Evolutionary conservation across 2,329 filamentous ascomycete genomes (phyloP), one percentile per base, ranked within the genome.

Genomic region (Fusarium illudens): DNA sequence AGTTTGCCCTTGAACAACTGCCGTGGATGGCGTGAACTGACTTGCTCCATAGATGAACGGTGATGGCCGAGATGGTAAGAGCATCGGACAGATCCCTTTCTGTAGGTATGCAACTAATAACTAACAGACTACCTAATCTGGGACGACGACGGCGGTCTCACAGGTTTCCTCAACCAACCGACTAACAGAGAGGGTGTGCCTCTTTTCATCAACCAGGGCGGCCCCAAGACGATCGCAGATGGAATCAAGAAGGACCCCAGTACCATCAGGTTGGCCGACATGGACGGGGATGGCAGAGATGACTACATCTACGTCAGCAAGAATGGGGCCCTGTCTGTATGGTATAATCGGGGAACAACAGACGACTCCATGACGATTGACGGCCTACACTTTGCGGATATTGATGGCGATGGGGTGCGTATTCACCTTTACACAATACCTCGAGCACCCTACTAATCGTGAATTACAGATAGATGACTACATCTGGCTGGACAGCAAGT

Each of bases 311-410:
- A 65, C 33, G 48, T 73, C 9, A 60, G 67, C 1, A 51, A 65
- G 2, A 33, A 65, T 2, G 60, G 62, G 4, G 59, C 59, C 1
- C 46, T 86, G 75, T 0, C 34, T 6, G 19, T 63, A 1, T 59
- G 62, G 62, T 58, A 65, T 6, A 65, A 65, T n/a, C n/a, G 51
- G 1, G 63, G 60, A 1, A 44, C 30, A 2, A 30, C 50, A 0
- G 50, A 63, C 3, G 54, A 53, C 19, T 25, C 25, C 1, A 50
- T 63, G 55, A 37, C 25, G 0, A 63, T 57, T 12, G 60, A 65
- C 6, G 55, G 60, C 0, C 20, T 65, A 11, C 63, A 36, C 1
- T 64, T 65, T 12, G 63, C 60, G 9, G 63, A 65, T 12, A 57
- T 65, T 20, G 60, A 65, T 17, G 63, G 63, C 4, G 63, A 64